These are phyloP conservation scores for Didymella lethalis DNA, from an alignment of 2,329 filamentous ascomycete genomes.

Conservation along the genomic window DNA sequence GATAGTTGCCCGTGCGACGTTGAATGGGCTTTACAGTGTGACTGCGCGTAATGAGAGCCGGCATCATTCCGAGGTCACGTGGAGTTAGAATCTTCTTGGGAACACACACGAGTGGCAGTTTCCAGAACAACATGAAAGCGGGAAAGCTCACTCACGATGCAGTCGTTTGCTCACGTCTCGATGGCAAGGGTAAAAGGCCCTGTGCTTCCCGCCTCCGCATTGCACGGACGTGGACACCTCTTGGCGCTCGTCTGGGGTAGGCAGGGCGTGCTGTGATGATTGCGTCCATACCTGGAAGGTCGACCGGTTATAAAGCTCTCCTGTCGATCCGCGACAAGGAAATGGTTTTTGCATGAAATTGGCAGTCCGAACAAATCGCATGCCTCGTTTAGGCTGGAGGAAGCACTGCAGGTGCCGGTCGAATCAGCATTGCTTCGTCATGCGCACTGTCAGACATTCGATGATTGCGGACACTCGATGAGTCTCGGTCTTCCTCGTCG, in stretches of 20 bases:
- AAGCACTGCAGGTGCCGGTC: constrained; percentile 8
- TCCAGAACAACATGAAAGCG: background rate
- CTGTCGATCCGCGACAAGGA: background rate
- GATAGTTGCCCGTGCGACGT: constrained; percentile 14
- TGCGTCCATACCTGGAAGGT: no score
- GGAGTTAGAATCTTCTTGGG: background rate
- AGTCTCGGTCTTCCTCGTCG: background rate
- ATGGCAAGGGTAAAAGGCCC: background rate
- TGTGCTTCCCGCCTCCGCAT: constrained; percentile 7
- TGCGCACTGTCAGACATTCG: background rate
- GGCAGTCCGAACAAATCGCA: background rate
- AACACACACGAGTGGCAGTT: no score
- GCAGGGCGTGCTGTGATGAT: background rate
- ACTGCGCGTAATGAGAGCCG: background rate
- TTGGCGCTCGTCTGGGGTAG: constrained; percentile 1
- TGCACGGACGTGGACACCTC: constrained; percentile 2
- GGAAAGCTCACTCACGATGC: background rate
- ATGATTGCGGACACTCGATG: background rate
- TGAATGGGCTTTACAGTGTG: background rate
- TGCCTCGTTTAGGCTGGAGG: background rate
- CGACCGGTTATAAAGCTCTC: background rate
- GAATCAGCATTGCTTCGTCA: background rate
- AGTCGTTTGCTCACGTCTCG: background rate
- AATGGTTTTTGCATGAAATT: background rate
- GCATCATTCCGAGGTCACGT: background rate